Evolutionary conservation across 768 basidiomycete genomes (phyloP), one percentile per base, ranked within the genome.

Genomic region (Mycena rebaudengoi): DNA sequence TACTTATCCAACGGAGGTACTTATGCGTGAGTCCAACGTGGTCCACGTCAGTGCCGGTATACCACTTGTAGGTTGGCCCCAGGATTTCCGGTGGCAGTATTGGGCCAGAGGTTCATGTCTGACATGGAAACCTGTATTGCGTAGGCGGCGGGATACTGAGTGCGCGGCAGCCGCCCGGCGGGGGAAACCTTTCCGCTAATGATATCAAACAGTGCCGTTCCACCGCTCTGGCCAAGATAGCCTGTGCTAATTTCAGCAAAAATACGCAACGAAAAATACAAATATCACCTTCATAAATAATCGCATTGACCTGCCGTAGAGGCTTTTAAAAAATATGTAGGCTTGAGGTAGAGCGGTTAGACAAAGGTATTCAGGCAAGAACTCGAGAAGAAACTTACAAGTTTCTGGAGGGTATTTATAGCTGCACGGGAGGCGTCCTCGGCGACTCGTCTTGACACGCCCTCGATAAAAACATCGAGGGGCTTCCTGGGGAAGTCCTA

Each of bases 11-110:
- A n/a, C n/a, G n/a, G n/a, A n/a, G n/a, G n/a, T n/a, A n/a, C n/a
- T n/a, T n/a, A n/a, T n/a, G n/a, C n/a, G n/a, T n/a, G n/a, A n/a
- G n/a, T 18, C 86, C 87, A 65, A 86, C 86, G 55, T 82, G 79
- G 69, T 80, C 85, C 21, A 86, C 77, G 20, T 85, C 81, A 16
- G 77, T 77, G 14, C 80, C 84, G 23, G 76, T 78, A 75, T 81
- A 87, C 86, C 86, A 88, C 64, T 82, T 85, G 74, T 87, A 87
- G 11, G 86, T 87, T 32, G 86, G 79, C 12, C n/a, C 86, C 86
- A 0, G 86, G 86, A 65, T 80, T 84, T n/a, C n/a, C n/a, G n/a
- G n/a, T n/a, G 46, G 76, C 77, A 29, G 73, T 65, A 67, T 78
- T 81, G 7, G 86, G 83, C 21, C 83, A 85, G 35, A 87, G 72